Base-by-base conservation (phyloP, 78 protist genomes). In the Guillardia theta region DNA sequence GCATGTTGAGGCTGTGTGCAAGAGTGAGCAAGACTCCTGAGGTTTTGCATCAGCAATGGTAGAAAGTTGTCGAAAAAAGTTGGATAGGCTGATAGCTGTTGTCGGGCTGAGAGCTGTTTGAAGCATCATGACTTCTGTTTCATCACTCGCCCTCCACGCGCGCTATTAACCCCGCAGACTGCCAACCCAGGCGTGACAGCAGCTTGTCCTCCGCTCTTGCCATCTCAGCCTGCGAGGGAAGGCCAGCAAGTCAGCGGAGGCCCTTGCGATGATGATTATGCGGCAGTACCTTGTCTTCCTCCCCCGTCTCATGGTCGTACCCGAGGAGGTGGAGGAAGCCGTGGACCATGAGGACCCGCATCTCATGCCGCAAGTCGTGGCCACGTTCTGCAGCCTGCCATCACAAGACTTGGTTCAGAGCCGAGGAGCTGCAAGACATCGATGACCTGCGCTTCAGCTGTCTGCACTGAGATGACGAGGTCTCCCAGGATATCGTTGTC, bases 271-370 rank as follows among this genome's bases (percentile, higher is more conserved):
- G 27, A 30, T 58, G 70, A 6, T 30, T 30, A 33, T 22, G 41
- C 46, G 41, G 6, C 9, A 22, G 41, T 0, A 70, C 83, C 83
- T 36, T 4, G 10, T 64, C 94, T 24, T 8, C 94, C 44, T 93
- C 50, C 21, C 18, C 3, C 2, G 15, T 30, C 88, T 93, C 94
- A n/a, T 93, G 94, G 45, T 93, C 94, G 21, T 93, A 93, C 6
- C 94, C 94, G 92, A 64, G 64, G 46, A 93, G 88, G 36, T 93
- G 94, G 39, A 93, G 90, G 92, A 93, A 39, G 6, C 94, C 94
- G 48, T 93, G 94, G 15, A 76, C 90, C 77, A 78, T 10, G 76
- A 93, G 18, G 2, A 93, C 36, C 37, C 90, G 41, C 30, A 76
- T 27, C 64, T 93, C 94, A 22, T 41, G 47, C 22, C 48, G 50